Evolutionary conservation across 495 filamentous ascomycete species (phyloP), one percentile per base, ranked within the genome.

Genomic region (Hyaloscypha finlandica): DNA sequence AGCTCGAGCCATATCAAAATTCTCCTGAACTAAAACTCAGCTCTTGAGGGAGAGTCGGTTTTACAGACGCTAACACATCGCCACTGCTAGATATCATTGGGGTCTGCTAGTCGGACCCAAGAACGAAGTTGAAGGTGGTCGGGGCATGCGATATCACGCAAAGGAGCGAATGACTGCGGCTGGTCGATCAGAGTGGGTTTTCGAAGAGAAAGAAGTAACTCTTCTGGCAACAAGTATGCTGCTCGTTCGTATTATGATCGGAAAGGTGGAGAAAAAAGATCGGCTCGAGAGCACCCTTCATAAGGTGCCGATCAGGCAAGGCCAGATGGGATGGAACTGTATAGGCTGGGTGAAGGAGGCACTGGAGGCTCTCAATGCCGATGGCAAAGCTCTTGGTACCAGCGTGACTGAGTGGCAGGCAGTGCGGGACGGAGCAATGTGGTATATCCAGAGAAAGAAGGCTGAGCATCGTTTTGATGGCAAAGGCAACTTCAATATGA

Each of bases 181-280:
- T 4, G 42, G 48, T 9, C 22, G 48, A 29, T 58, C 29, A 22
- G 64, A 70, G 64, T 81, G 78, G 81, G n/a, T 65, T 11, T 81
- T 76, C 62, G 73, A 77, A 56, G 73, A 78, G 68, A 37, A 31
- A 22, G 55, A 65, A 11, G 69, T 75, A 66, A 51, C 63, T 61
- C 69, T 79, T 32, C 29, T 22, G 29, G 39, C 73, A 2, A 76
- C 75, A 5, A 69, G 65, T 20, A 75, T 74, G 74, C 62, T 83
- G 14, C 79, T 84, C 66, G 79, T 79, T 52, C 78, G 81, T 8
- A 58, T 83, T 52, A 64, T 81, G 67, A 71, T 83, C 33, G 81
- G 75, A 29, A 83, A 84, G 67, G 71, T 84, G 31, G 64, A 66
- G 53, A 70, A 83, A 59, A 64, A 66, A 59, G 42, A 68, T 20